phyloP scores from a whole-genome alignment of 1,284 basidiomycete species.

The Sanghuangporus baumii region DNA sequence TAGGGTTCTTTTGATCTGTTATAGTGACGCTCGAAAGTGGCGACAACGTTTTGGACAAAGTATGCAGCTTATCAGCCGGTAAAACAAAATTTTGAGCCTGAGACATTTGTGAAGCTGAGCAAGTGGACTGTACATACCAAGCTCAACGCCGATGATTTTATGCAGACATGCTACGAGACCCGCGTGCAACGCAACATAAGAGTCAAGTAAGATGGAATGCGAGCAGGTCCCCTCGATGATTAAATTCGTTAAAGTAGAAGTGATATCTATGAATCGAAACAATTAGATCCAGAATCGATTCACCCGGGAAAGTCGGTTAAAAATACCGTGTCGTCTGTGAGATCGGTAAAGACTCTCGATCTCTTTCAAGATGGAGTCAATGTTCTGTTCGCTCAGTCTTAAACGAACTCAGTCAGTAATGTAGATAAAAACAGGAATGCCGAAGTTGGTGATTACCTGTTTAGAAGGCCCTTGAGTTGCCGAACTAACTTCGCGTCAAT shows the following conservation, averaged over 20 bases:
- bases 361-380: constrained; percentile 72
- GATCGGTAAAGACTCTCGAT: constrained; percentile 78
- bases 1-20: constrained; percentile 17
- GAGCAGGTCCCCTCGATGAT: constrained; percentile 82
- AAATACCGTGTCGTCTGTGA: constrained; percentile 74
- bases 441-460: constrained; percentile 49
- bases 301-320: constrained; percentile 4
- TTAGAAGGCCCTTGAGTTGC: constrained; percentile 84
- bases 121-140: too few species aligned
- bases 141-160: constrained; percentile 85
- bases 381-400: constrained; percentile 89
- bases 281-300: constrained; percentile 4
- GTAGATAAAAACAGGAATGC: not conserved
- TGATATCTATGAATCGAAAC: constrained; percentile 58
- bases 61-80: constrained; percentile 53
- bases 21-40: constrained; percentile 60
- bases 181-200: constrained; percentile 88
- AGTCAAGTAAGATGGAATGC: constrained; percentile 82
- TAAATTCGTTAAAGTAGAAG: constrained; percentile 71
- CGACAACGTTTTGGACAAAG: constrained; percentile 67
- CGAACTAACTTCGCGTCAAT: constrained; percentile 62
- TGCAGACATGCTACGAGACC: constrained; percentile 83
- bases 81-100: too few species aligned
- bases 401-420: constrained; percentile 5
- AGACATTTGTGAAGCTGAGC: too few species aligned